These are phyloP conservation scores for Rhizopus stolonifer DNA, from an alignment of 371 early-diverging fungal species.

Conservation along the genomic window DNA sequence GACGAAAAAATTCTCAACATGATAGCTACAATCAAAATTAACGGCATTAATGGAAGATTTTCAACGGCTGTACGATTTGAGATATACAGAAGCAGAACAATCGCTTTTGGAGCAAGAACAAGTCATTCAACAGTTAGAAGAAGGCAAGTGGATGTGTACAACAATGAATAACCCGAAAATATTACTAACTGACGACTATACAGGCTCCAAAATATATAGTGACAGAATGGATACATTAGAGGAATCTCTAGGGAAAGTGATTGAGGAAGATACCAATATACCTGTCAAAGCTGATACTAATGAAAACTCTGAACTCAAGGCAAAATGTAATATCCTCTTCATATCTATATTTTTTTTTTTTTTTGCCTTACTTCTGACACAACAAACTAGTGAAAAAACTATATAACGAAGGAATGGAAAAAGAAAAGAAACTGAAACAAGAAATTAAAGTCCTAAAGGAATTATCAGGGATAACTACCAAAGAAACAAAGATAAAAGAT, in stretches of 20 bases:
- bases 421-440: not conserved
- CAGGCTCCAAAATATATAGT: not conserved
- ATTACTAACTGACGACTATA: too few species aligned
- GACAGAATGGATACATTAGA: not conserved
- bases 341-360: not conserved
- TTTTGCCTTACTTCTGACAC: too few species aligned
- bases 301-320: not conserved
- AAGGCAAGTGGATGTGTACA: too few species aligned
- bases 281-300: not conserved
- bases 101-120: not conserved
- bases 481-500: conserved; percentile 5
- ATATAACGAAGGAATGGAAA: not conserved
- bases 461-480: conserved; percentile 13
- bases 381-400: not conserved
- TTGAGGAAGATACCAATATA: not conserved
- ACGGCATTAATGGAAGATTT: conserved; percentile 1
- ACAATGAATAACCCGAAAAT: not conserved
- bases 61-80: not conserved
- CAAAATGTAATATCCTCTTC: not conserved
- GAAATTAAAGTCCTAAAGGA: not conserved
- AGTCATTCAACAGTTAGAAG: not conserved
- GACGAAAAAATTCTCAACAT: not conserved
- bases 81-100: not conserved
- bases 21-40: not conserved
- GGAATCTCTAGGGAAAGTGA: not conserved